Percentiles rank a stretch among this genome's conserved stretches.
These are phyloP conservation scores for Alectoria sarmentosa DNA, from an alignment of 495 filamentous ascomycete species.

Conservation along the genomic window DNA sequence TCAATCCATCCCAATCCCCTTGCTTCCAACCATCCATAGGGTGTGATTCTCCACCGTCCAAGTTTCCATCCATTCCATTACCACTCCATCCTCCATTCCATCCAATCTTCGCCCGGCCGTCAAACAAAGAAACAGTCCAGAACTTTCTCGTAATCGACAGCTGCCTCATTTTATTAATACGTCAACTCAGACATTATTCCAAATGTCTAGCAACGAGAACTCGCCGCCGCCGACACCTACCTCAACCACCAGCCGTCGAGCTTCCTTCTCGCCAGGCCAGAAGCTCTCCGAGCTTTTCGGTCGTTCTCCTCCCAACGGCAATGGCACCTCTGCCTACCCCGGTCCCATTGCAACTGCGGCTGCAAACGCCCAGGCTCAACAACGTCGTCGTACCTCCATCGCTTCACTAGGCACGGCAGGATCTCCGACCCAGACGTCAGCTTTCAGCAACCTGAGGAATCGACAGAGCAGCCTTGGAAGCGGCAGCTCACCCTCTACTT, in stretches of 20 bases:
- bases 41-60: no score
- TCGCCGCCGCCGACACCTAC: conserved; percentile 43
- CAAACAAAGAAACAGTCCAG: background rate
- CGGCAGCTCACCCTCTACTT: conserved; percentile 63
- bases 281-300: conserved; percentile 43
- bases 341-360: conserved; percentile 61
- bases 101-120: background rate
- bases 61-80: no score
- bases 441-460: conserved; percentile 46
- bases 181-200: conserved; percentile 4
- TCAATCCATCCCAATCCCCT: background rate
- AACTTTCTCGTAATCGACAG: background rate
- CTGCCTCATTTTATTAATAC: background rate
- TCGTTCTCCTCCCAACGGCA: conserved; percentile 30
- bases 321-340: conserved; percentile 42
- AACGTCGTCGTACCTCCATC: conserved; percentile 80
- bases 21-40: background rate
- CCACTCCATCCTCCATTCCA: no score
- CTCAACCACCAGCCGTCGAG: conserved; percentile 38
- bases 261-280: conserved; percentile 42
- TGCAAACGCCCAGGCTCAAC: conserved; percentile 53
- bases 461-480: conserved; percentile 68
- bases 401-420: conserved; percentile 78
- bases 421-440: conserved; percentile 57
- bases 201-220: conserved; percentile 44